Percentiles rank a stretch among this genome's conserved stretches.
phyloP scores from a whole-genome alignment of 345 rosid species.

The Ceriops decandra region DNA sequence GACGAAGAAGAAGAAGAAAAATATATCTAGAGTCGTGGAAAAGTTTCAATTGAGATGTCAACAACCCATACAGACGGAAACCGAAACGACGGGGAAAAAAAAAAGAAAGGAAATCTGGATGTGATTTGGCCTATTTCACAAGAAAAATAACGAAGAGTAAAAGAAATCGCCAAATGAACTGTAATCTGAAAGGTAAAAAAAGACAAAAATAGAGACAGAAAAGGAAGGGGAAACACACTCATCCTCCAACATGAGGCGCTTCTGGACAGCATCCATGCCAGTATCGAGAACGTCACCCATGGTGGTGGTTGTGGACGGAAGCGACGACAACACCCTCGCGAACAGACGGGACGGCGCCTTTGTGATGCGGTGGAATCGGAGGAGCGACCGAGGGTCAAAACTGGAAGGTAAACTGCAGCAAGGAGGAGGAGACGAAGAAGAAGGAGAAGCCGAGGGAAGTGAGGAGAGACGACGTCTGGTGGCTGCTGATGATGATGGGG shows the following conservation, averaged over 20 bases:
- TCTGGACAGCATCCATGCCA: conserved; percentile 95
- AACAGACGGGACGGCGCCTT: conserved; percentile 1
- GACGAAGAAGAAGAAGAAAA: too few relatives aligned
- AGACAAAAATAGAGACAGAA: neutral
- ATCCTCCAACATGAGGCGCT: conserved; percentile 98
- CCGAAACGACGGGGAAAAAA: too few relatives aligned
- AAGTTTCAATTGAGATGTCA: too few relatives aligned
- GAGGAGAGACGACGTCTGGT: conserved; percentile 15
- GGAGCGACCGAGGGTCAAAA: conserved; percentile 11
- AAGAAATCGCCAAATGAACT: neutral
- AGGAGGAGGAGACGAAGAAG: neutral
- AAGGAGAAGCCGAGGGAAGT: conserved; percentile 9
- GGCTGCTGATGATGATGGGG: neutral
- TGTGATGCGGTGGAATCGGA: neutral
- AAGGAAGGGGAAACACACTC: conserved; percentile 43
- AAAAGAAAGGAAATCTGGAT: too few relatives aligned
- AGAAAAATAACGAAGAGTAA: neutral
- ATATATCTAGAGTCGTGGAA: too few relatives aligned
- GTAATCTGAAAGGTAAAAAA: too few relatives aligned
- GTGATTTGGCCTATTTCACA: too few relatives aligned
- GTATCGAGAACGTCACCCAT: conserved; percentile 57
- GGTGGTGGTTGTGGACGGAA: conserved; percentile 20
- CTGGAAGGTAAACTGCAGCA: neutral
- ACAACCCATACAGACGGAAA: too few relatives aligned
- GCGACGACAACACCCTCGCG: conserved; percentile 26